phyloP scores from a whole-genome alignment of 768 basidiomycete genomes.

The Clavaria fumosa region DNA sequence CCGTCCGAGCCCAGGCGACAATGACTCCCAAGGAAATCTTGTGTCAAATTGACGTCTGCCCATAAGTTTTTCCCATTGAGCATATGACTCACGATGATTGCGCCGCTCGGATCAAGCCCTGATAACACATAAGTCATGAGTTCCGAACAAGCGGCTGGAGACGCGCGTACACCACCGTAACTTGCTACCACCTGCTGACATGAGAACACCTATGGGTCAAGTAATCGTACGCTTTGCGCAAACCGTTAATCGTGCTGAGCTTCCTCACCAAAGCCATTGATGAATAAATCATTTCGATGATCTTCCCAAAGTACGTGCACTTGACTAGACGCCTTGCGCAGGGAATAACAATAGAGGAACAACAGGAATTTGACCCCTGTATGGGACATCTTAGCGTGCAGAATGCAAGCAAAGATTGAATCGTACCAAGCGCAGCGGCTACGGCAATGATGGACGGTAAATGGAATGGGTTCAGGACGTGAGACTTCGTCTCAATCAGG shows the following conservation, averaged over 20 bases:
- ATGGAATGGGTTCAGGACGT: constrained; percentile 49
- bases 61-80: constrained; percentile 4
- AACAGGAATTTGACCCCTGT: constrained; percentile 71
- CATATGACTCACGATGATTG: constrained; percentile 40
- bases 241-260: background rate
- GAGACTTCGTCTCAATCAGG: constrained; percentile 41
- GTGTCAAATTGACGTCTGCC: constrained; percentile 7
- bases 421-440: constrained; percentile 58
- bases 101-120: constrained; percentile 71
- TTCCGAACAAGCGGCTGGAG: constrained; percentile 3
- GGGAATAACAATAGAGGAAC: constrained; percentile 74
- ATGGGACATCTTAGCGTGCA: constrained; percentile 1
- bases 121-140: too few species aligned
- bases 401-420: constrained; percentile 2
- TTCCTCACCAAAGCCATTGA: constrained; percentile 55
- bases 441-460: constrained; percentile 77
- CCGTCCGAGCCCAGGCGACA: constrained; percentile 57
- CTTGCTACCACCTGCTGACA: constrained; percentile 73
- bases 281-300: constrained; percentile 84
- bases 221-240: constrained; percentile 1
- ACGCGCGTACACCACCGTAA: constrained; percentile 65
- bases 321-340: constrained; percentile 75
- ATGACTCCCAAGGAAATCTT: constrained; percentile 76
- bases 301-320: constrained; percentile 95
- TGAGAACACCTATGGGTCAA: constrained; percentile 44